Base-by-base conservation (phyloP, 129 eudicot species). In the Flaveria sonorensis region DNA sequence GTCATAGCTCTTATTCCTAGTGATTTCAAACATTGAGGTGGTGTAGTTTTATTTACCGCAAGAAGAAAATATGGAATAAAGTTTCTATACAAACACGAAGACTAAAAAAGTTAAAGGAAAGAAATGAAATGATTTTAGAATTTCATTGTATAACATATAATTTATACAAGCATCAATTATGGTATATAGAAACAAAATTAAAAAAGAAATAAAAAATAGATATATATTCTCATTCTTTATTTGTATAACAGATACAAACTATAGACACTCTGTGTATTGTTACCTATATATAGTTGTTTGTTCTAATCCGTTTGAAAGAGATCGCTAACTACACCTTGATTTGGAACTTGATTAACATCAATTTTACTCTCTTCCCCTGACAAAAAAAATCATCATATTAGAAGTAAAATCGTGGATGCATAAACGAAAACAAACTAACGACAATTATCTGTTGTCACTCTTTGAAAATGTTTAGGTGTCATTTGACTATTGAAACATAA, bases 271-370 rank as follows among this genome's bases (percentile, higher is more conserved):
- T n/a, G n/a, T n/a, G 40, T 62, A 62, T 28, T 62, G 68, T 62
- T 23, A 24, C 36, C 18, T 60, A 60, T 23, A 62, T 62, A 62
- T 60, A 15, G 12, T 62, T 60, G 40, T 60, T 23, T 74, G 43
- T 30, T 55, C 63, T 81, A 81, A 56, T 74, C 62, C 28, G 84
- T 56, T 67, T 81, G 46, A 59, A 73, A 81, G 55, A 73, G 64
- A 81, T 81, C 75, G 21, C 64, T 57, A 19, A 71, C 63, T 45
- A 74, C 75, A 12, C 70, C 74, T 81, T 81, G 84, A 32, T 73
- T 73, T 40, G 80, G 84, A 56, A 55, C 84, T 81, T 81, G 76
- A 81, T 81, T 81, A 59, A 81, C 84, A 74, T 81, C 80, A 60
- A 81, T 81, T 80, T 56, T 66, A 30, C 46, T 81, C 46, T 67